Evolutionary conservation across 1,284 basidiomycete species (phyloP).

Genomic region (Takashimella tepidaria): DNA sequence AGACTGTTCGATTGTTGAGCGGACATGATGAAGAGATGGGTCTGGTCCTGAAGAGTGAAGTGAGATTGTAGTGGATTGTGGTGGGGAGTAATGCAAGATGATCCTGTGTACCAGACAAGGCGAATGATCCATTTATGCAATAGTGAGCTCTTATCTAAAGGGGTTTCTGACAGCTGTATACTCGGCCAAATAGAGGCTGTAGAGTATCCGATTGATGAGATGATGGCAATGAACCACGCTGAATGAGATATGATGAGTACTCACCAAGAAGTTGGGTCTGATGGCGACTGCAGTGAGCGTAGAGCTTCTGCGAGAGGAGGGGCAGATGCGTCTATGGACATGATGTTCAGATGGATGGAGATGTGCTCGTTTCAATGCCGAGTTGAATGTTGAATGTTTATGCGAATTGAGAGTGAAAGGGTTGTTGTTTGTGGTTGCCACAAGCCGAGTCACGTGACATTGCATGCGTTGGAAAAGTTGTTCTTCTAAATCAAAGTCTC

Average conservation of each 20-base stretch:
- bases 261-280: slow-evolving; percentile 29
- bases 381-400: too few relatives aligned
- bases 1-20: slow-evolving; percentile 2
- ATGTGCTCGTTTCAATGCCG: too few relatives aligned
- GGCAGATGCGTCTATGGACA: slow-evolving; percentile 37
- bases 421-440: too few relatives aligned
- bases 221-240: background rate
- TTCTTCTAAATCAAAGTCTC: too few relatives aligned
- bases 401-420: too few relatives aligned
- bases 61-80: slow-evolving; percentile 12
- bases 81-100: slow-evolving; percentile 24
- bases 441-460: too few relatives aligned
- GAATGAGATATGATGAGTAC: background rate
- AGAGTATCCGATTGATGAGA: background rate
- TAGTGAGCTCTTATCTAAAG: background rate
- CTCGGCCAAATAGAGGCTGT: background rate
- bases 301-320: slow-evolving; percentile 22
- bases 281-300: slow-evolving; percentile 14
- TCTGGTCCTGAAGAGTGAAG: slow-evolving; percentile 20
- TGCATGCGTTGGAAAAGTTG: too few relatives aligned
- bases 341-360: too few relatives aligned
- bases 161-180: background rate
- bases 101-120: too few relatives aligned
- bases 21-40: slow-evolving; percentile 17
- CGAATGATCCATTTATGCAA: too few relatives aligned